A percentile compares a stretch with the other conserved stretches of the same genome.
phyloP scores from a whole-genome alignment of 805 yeast genomes.

The Wickerhamomyces subpelliculosus region DNA sequence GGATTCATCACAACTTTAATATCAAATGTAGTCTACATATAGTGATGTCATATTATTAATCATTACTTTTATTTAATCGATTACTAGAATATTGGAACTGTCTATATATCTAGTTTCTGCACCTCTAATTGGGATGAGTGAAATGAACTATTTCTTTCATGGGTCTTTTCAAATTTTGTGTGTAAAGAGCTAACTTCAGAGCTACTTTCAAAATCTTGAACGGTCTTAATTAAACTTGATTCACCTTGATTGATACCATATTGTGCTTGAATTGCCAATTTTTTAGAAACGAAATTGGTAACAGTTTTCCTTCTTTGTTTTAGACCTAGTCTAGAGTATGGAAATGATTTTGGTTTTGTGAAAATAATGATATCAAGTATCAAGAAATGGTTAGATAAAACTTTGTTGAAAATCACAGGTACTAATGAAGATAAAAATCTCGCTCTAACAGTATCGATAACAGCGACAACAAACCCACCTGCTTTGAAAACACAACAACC shows the following conservation, averaged over 20 bases:
- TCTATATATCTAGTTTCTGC: not conserved
- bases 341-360: conserved; percentile 55
- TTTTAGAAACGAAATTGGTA: conserved; percentile 44
- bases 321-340: conserved; percentile 64
- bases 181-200: not conserved
- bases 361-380: conserved; percentile 81
- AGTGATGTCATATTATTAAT: not conserved
- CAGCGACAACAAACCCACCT: conserved; percentile 69
- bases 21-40: not conserved
- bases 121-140: not conserved
- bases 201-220: conserved; percentile 33
- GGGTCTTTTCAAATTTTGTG: not conserved
- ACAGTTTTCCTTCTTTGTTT: conserved; percentile 71
- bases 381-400: conserved; percentile 75
- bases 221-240: conserved; percentile 46
- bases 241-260: conserved; percentile 66
- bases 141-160: too few species aligned
- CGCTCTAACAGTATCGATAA: conserved; percentile 55
- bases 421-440: conserved; percentile 63
- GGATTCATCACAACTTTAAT: too few species aligned
- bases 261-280: conserved; percentile 33
- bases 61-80: not conserved
- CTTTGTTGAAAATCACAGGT: conserved; percentile 73
- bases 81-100: not conserved
- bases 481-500: conserved; percentile 75